Evolutionary conservation across 2,329 filamentous ascomycete genomes (phyloP).

Genomic region (Scytalidium lignicola): DNA sequence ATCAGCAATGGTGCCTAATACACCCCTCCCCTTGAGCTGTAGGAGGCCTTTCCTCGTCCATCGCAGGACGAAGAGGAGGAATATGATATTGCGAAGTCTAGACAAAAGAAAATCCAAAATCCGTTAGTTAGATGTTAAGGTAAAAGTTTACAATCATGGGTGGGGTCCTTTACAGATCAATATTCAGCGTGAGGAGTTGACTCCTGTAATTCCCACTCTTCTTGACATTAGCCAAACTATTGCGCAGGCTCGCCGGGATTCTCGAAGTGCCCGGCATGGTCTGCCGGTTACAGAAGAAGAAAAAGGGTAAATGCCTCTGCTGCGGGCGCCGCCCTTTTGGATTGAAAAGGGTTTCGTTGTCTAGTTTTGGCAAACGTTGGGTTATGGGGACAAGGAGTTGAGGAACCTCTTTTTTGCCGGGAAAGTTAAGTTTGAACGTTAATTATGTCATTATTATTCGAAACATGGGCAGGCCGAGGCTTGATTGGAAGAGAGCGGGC

Average conservation of each 20-base stretch:
- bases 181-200: slow-evolving; percentile 55
- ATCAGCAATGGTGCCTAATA: slow-evolving; percentile 72
- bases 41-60: slow-evolving; percentile 75
- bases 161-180: slow-evolving; percentile 57
- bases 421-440: no score
- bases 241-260: slow-evolving; percentile 66
- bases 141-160: not conserved
- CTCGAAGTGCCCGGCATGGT: slow-evolving; percentile 63
- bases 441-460: no score
- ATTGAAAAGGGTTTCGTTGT: no score
- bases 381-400: no score
- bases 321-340: no score
- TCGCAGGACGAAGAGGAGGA: slow-evolving; percentile 81
- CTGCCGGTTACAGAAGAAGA: slow-evolving; percentile 13
- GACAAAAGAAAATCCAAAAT: not conserved
- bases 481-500: no score
- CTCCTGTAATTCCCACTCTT: slow-evolving; percentile 46
- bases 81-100: slow-evolving; percentile 81
- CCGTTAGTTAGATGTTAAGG: not conserved
- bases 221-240: slow-evolving; percentile 57
- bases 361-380: no score
- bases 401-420: no score
- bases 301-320: no score
- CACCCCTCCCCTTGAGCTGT: slow-evolving; percentile 82
- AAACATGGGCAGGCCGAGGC: no score